Evolutionary conservation across 805 yeast species (phyloP).

Genomic region (Candida cerambycidarum): DNA sequence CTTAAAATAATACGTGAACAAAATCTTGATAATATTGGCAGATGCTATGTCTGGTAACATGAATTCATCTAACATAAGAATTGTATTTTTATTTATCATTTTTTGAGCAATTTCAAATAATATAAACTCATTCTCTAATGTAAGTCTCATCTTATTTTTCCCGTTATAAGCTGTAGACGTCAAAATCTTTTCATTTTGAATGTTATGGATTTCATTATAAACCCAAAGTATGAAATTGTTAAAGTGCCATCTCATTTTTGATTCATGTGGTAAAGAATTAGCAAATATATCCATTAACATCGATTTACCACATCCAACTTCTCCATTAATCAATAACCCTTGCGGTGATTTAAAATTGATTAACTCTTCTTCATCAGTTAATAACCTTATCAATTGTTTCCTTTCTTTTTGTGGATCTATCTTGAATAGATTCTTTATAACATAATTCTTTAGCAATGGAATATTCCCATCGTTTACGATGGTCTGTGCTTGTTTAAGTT

Average conservation of each 20-base stretch:
- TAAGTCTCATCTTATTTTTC: constrained; percentile 22
- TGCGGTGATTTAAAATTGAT: constrained; percentile 56
- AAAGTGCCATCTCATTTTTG: constrained; percentile 71
- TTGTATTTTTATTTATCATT: constrained; percentile 56
- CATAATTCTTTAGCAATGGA: constrained; percentile 11
- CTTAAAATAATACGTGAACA: constrained; percentile 68
- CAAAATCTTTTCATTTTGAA: constrained; percentile 45
- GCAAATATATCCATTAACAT: constrained; percentile 76
- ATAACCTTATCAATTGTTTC: constrained; percentile 46
- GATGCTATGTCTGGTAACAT: constrained; percentile 76
- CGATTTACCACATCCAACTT: constrained; percentile 74
- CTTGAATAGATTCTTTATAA: constrained; percentile 25
- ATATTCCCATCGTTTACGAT: constrained; percentile 10
- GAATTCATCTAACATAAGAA: constrained; percentile 69
- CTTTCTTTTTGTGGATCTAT: constrained; percentile 29
- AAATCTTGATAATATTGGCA: constrained; percentile 63
- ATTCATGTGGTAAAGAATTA: constrained; percentile 56
- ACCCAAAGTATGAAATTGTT: constrained; percentile 70
- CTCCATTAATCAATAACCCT: constrained; percentile 63
- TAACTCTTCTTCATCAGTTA: constrained; percentile 64
- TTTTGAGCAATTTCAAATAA: constrained; percentile 66
- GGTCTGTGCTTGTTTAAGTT: constrained; percentile 29
- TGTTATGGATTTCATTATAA: constrained; percentile 57
- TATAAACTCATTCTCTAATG: constrained; percentile 61
- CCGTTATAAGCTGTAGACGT: constrained; percentile 25